A percentile compares a stretch with the other conserved stretches of the same genome.
Evolutionary conservation across 768 basidiomycete species (phyloP).

Genomic region (Agrocybe praecox): DNA sequence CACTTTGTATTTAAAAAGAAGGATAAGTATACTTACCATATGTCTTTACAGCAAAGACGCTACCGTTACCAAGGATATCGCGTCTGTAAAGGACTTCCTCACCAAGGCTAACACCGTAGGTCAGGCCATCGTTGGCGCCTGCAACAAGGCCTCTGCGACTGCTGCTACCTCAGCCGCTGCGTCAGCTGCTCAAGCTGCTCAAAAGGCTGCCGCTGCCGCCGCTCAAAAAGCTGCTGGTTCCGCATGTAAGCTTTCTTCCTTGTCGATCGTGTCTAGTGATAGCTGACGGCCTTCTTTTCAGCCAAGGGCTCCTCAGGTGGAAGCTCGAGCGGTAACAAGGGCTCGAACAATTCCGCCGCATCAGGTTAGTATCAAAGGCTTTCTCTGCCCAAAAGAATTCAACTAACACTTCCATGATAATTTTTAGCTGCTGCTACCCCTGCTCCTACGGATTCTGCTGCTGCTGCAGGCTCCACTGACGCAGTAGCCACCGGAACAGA

Average conservation of each 20-base stretch:
- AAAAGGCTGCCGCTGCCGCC: slow-evolving; percentile 10
- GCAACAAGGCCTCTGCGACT: slow-evolving; percentile 15
- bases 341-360: slow-evolving; percentile 7
- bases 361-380: neutral
- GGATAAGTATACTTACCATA: too few relatives aligned
- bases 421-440: slow-evolving; percentile 7
- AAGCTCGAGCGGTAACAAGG: slow-evolving; percentile 13
- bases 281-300: neutral
- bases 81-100: slow-evolving; percentile 21
- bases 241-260: slow-evolving; percentile 2
- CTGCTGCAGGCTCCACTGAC: slow-evolving; percentile 5
- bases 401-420: neutral
- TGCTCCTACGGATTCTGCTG: slow-evolving; percentile 12
- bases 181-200: neutral
- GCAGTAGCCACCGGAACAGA: slow-evolving; percentile 5
- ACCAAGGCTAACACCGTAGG: slow-evolving; percentile 22
- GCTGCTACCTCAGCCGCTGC: slow-evolving; percentile 4
- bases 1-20: too few relatives aligned
- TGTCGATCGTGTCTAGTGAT: too few relatives aligned
- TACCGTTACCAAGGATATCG: slow-evolving; percentile 18
- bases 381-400: too few relatives aligned
- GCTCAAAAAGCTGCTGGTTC: slow-evolving; percentile 12
- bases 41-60: slow-evolving; percentile 15
- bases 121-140: slow-evolving; percentile 23
- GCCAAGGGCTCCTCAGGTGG: slow-evolving; percentile 16